Percentiles rank a stretch among this genome's conserved stretches.
These are phyloP conservation scores for Coniella vitis DNA, from an alignment of 2,329 filamentous ascomycete genomes.

Conservation along the genomic window DNA sequence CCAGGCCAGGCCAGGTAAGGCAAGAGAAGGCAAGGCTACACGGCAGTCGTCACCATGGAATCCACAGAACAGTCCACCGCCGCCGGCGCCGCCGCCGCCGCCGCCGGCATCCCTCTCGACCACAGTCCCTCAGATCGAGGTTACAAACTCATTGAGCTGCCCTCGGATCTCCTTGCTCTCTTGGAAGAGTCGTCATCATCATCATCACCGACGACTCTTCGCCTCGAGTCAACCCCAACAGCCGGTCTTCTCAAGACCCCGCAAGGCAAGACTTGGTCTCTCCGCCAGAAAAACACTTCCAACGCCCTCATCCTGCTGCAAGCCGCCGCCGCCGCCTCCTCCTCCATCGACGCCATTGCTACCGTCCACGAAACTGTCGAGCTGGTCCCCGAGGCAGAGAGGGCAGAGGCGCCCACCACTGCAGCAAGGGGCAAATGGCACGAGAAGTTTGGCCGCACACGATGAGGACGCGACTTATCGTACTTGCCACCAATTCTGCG, in stretches of 20 bases:
- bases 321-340: slow-evolving; percentile 18
- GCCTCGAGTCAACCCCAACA: slow-evolving; percentile 42
- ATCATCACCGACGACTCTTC: slow-evolving; percentile 42
- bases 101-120: slow-evolving; percentile 41
- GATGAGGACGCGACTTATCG: slow-evolving; percentile 24
- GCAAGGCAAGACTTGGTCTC: slow-evolving; percentile 43
- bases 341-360: slow-evolving; percentile 41
- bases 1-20: too few species aligned
- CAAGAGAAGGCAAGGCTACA: too few species aligned
- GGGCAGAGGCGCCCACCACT: slow-evolving; percentile 22
- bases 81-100: slow-evolving; percentile 23
- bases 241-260: slow-evolving; percentile 47
- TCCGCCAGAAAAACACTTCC: slow-evolving; percentile 62
- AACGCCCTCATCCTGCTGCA: slow-evolving; percentile 55
- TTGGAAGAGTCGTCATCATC: slow-evolving; percentile 36
- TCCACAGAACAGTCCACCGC: slow-evolving; percentile 32
- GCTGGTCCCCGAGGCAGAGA: slow-evolving; percentile 38
- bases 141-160: slow-evolving; percentile 57
- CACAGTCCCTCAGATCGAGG: slow-evolving; percentile 41
- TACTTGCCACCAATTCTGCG: not conserved
- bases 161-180: slow-evolving; percentile 48
- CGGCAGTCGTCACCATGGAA: slow-evolving; percentile 25
- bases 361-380: slow-evolving; percentile 58
- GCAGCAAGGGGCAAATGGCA: slow-evolving; percentile 49
- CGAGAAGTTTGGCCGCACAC: slow-evolving; percentile 46